Base-by-base conservation (phyloP, 2,329 filamentous ascomycete genomes). In the Penicillium sp. region DNA sequence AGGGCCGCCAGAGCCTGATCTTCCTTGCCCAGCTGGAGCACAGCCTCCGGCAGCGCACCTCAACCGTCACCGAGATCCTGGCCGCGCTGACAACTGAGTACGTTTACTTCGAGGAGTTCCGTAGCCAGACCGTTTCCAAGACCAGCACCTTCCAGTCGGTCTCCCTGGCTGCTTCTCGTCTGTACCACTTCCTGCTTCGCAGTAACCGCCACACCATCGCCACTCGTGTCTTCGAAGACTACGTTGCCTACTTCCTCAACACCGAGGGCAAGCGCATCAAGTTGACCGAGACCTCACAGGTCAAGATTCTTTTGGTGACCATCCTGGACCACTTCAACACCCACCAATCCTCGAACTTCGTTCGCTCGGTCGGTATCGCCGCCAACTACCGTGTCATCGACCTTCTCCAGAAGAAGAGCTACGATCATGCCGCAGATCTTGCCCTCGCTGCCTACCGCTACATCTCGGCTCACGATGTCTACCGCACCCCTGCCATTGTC, bases 21-120 rank as follows among this genome's bases (percentile, higher is more conserved):
- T 76, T 75, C 63, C 56, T 76, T 16, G 73, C 73, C 14, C 70
- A 74, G 44, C 59, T 75, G 1, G 69, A 75, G 54, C 68, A 73
- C 52, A 67, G 58, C 39, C 59, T 70, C 13, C 61, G 57, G 26
- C 55, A 63, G 29, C 59, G 51, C 32, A 60, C 59, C 1, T 51
- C 58, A 38, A 67, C 67, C 4, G 53, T 74, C 10, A 70, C 66
- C 11, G 70, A 74, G 41, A 69, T 70, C 35, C 65, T 74, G 41
- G 67, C 73, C 4, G 63, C 71, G 28, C 57, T 75, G 40, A 71
- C 71, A 18, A 70, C 73, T 0, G 68, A 74, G 51, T 65, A 67
- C 44, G 56, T 68, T 8, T 70, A 70, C 60, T 71, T 69, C 35
- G 64, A 67, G 40, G 59, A 69, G 28, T 67, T 74, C 49, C 65